Conservation (phyloP, 2,329 filamentous ascomycete genomes). For the Microdochium trichocladiopsis region DNA sequence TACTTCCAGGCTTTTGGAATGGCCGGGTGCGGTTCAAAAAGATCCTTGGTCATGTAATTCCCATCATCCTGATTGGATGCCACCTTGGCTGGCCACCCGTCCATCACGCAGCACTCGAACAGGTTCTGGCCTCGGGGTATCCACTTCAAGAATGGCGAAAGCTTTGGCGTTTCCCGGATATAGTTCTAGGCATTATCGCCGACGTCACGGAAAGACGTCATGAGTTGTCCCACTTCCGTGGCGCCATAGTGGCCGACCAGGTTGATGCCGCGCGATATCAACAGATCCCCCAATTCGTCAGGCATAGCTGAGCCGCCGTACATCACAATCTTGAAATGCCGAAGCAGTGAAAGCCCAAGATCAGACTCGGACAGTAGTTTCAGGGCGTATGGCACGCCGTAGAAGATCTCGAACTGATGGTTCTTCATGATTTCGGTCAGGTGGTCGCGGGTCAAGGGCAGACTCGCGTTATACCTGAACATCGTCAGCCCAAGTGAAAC, state of each 20-base stretch:
- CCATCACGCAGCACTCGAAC: slow-evolving; percentile 28
- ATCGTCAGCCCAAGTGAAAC: not conserved
- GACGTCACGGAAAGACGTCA: slow-evolving; percentile 48
- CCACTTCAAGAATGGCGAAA: slow-evolving; percentile 26
- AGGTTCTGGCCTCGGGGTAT: slow-evolving; percentile 22
- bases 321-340: slow-evolving; percentile 41
- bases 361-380: slow-evolving; percentile 55
- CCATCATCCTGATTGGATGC: slow-evolving; percentile 22
- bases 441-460: slow-evolving; percentile 46
- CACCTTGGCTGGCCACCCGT: slow-evolving; percentile 28
- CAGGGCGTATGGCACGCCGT: slow-evolving; percentile 56
- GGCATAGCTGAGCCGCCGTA: slow-evolving; percentile 53
- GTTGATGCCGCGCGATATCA: slow-evolving; percentile 46
- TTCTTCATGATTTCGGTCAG: slow-evolving; percentile 35
- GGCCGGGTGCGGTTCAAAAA: slow-evolving; percentile 25
- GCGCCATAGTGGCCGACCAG: slow-evolving; percentile 50
- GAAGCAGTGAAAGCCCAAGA: slow-evolving; percentile 41
- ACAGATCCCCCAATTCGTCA: slow-evolving; percentile 47
- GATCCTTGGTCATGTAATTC: slow-evolving; percentile 26
- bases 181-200: slow-evolving; percentile 56
- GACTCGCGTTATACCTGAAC: slow-evolving; percentile 36
- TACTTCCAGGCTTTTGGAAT: slow-evolving; percentile 27
- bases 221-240: slow-evolving; percentile 56
- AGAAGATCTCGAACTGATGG: slow-evolving; percentile 44
- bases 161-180: slow-evolving; percentile 36